These are phyloP conservation scores for Russula foetens DNA, from an alignment of 768 basidiomycete species.

Conservation along the genomic window DNA sequence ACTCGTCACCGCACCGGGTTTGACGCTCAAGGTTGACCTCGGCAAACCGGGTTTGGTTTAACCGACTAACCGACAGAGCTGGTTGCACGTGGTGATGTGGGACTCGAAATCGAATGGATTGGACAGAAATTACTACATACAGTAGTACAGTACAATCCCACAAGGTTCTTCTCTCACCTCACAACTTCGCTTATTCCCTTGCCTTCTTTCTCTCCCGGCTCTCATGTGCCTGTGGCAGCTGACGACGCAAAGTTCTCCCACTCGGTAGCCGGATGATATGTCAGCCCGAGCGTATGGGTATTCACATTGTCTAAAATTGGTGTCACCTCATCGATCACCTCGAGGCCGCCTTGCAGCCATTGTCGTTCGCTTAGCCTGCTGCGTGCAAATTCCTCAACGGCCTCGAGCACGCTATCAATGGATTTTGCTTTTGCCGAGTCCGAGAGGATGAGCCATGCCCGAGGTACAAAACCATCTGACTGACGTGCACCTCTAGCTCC, in stretches of 20 bases:
- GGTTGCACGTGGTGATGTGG: too few species aligned
- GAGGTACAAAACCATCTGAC: conserved; percentile 63
- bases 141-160: too few species aligned
- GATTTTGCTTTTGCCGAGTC: conserved; percentile 28
- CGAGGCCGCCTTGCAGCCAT: conserved; percentile 65
- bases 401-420: conserved; percentile 37
- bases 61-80: too few species aligned
- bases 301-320: neutral
- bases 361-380: conserved; percentile 62
- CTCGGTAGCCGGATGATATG: conserved; percentile 69
- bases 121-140: too few species aligned
- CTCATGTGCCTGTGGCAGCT: conserved; percentile 39
- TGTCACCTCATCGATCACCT: conserved; percentile 49
- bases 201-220: neutral
- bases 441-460: conserved; percentile 71
- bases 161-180: neutral
- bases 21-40: too few species aligned
- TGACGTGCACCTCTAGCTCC: too few species aligned
- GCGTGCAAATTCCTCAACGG: conserved; percentile 51
- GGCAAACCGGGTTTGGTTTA: too few species aligned
- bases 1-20: too few species aligned
- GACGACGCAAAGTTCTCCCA: conserved; percentile 60
- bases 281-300: too few species aligned
- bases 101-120: too few species aligned
- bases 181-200: neutral